Conservation (phyloP, 768 basidiomycete species). For the Tephrocybe sp. region DNA sequence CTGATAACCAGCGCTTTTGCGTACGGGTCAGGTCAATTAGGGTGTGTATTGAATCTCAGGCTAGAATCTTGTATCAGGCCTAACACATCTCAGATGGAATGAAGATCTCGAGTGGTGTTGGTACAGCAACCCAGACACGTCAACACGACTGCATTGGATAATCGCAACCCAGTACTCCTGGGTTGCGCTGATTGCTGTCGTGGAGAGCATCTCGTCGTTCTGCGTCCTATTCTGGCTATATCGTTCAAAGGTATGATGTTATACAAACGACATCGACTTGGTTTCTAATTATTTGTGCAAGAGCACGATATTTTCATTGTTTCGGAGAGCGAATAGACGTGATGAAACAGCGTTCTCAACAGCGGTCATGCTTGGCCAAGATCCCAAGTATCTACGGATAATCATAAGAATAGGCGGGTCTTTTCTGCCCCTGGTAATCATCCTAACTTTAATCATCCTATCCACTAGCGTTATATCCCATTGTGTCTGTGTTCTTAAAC, state of each 20-base stretch:
- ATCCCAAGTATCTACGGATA: not conserved
- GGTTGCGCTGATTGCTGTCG: conserved; percentile 6
- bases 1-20: not conserved
- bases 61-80: not conserved
- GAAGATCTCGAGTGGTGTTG: conserved; percentile 5
- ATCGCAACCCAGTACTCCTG: conserved; percentile 9
- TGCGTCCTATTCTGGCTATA: conserved; percentile 11
- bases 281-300: not conserved
- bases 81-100: conserved; percentile 5
- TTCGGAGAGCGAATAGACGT: not conserved
- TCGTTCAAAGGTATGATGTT: conserved; percentile 6
- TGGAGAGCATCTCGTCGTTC: conserved; percentile 10
- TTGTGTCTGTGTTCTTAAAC: not conserved
- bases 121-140: conserved; percentile 9
- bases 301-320: not conserved
- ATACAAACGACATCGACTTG: too few species aligned
- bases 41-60: not conserved
- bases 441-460: not conserved
- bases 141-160: conserved; percentile 5
- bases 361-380: not conserved
- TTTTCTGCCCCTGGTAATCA: not conserved
- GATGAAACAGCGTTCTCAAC: not conserved
- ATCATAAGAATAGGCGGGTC: not conserved
- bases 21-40: conserved; percentile 3
- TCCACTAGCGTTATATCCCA: not conserved